A percentile compares a stretch with the other conserved stretches of the same genome.
Evolutionary conservation across 495 filamentous ascomycete species (phyloP).

Genomic region (Annulohypoxylon moriforme): DNA sequence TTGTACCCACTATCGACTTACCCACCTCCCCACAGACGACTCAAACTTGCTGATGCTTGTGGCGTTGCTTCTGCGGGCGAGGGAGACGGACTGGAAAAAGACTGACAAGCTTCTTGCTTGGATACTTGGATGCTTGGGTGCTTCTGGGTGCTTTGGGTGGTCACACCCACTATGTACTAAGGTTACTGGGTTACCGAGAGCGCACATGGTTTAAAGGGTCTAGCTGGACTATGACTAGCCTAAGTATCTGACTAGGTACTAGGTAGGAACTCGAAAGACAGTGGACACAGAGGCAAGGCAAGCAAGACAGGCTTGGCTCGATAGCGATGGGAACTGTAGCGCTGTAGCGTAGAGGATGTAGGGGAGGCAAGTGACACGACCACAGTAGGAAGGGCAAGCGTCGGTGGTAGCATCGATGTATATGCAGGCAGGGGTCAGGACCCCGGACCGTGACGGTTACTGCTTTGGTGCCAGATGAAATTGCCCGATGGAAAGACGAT

Average conservation of each 20-base stretch:
- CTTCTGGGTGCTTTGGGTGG: not conserved
- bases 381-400: constrained; percentile 43
- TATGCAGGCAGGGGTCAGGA: constrained; percentile 43
- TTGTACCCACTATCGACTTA: constrained; percentile 29
- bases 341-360: not conserved
- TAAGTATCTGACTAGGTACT: constrained; percentile 9
- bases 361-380: constrained; percentile 36
- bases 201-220: constrained; percentile 44
- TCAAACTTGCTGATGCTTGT: constrained; percentile 24
- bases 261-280: constrained; percentile 5
- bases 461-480: constrained; percentile 53
- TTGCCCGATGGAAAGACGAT: constrained; percentile 55
- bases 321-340: constrained; percentile 29
- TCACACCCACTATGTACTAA: constrained; percentile 10
- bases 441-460: constrained; percentile 49
- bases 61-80: constrained; percentile 29
- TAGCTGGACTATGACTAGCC: constrained; percentile 9
- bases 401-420: constrained; percentile 43
- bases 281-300: too few relatives aligned
- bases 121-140: not conserved
- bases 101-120: constrained; percentile 15
- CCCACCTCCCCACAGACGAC: constrained; percentile 35
- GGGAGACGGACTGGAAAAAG: constrained; percentile 10
- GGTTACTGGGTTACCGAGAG: constrained; percentile 32
- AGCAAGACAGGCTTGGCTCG: constrained; percentile 29